A percentile compares a stretch with the other conserved stretches of the same genome.
Conservation (phyloP, 768 basidiomycete species). For the Lactarius vividus region DNA sequence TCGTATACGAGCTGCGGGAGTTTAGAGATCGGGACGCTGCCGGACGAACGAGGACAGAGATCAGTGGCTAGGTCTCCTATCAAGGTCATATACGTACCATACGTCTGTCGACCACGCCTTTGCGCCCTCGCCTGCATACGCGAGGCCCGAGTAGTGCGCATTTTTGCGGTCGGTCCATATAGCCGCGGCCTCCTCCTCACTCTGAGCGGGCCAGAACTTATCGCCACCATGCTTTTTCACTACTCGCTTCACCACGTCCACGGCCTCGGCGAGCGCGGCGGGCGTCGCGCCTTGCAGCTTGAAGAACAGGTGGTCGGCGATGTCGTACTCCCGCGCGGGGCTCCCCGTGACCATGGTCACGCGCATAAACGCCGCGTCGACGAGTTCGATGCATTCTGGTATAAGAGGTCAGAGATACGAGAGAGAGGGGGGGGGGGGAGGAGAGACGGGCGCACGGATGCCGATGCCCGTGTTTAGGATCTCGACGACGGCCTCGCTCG, state of each 20-base stretch:
- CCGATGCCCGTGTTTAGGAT: slow-evolving; percentile 70
- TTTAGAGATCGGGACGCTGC: slow-evolving; percentile 27
- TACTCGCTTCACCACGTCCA: slow-evolving; percentile 54
- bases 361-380: slow-evolving; percentile 52
- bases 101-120: too few relatives aligned
- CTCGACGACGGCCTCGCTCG: slow-evolving; percentile 71
- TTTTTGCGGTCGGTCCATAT: too few relatives aligned
- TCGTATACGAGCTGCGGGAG: slow-evolving; percentile 63
- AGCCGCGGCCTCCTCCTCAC: too few relatives aligned
- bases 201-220: slow-evolving; percentile 45
- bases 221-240: slow-evolving; percentile 64
- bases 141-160: too few relatives aligned
- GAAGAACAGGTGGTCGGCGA: slow-evolving; percentile 72
- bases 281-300: slow-evolving; percentile 76
- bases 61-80: too few relatives aligned
- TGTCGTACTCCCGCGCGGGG: slow-evolving; percentile 32
- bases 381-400: slow-evolving; percentile 40
- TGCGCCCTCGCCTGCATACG: too few relatives aligned
- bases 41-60: too few relatives aligned
- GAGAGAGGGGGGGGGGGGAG: too few relatives aligned
- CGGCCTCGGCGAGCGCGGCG: slow-evolving; percentile 58
- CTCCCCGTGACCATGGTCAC: slow-evolving; percentile 56
- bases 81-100: too few relatives aligned
- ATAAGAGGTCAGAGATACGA: not conserved
- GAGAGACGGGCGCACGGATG: slow-evolving; percentile 53